Conservation (phyloP, 352 stramenopile species). For the Pythium utonaiense region DNA sequence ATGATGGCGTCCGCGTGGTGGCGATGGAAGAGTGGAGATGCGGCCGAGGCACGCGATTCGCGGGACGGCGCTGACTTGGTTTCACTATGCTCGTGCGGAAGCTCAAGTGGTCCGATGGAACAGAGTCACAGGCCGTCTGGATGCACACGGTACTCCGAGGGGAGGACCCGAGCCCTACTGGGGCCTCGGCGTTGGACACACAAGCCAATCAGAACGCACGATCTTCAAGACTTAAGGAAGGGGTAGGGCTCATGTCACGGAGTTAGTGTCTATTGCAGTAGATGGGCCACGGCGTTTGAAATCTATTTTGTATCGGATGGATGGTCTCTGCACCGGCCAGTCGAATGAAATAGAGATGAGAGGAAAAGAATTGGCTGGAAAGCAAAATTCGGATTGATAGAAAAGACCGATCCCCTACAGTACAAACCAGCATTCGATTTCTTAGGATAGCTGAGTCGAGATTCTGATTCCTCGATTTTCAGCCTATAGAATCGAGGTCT, state of each 20-base stretch:
- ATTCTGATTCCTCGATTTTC: no score
- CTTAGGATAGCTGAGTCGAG: no score
- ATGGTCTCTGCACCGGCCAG: not conserved
- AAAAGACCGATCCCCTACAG: no score
- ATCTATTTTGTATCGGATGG: not conserved
- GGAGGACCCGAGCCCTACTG: slow-evolving; percentile 4
- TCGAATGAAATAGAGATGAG: not conserved
- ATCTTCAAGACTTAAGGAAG: slow-evolving; percentile 2
- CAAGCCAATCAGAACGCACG: slow-evolving; percentile 18
- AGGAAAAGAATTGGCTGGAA: not conserved
- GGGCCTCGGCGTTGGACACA: slow-evolving; percentile 19
- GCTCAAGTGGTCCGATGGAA: not conserved
- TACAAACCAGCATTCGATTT: no score
- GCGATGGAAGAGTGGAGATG: slow-evolving; percentile 4
- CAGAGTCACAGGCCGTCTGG: not conserved
- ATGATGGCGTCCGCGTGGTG: slow-evolving; percentile 20
- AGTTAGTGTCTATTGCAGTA: not conserved
- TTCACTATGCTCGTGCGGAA: not conserved
- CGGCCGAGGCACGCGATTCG: not conserved
- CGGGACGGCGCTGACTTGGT: not conserved
- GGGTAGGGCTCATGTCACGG: slow-evolving; percentile 3
- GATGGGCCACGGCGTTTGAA: no score
- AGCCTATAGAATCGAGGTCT: no score
- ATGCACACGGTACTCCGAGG: not conserved
- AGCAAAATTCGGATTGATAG: not conserved